Base-by-base conservation (phyloP, 176 grass and related monocot species). In the Triticum turgidum region DNA sequence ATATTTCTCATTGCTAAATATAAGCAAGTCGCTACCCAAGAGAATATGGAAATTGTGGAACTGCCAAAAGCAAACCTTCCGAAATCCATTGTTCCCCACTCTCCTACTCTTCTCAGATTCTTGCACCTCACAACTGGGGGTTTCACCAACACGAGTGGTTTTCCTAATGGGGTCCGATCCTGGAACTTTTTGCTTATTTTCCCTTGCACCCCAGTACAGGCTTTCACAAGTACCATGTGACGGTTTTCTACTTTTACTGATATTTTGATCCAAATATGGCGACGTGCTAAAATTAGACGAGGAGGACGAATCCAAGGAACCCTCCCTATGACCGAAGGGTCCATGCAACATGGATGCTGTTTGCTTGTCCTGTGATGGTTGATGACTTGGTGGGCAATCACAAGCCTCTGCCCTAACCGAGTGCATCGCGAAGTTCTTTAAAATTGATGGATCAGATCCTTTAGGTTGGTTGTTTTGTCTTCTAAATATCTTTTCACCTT, bases 1-100 rank as follows among this genome's bases (percentile, higher is more conserved):
- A 85, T 99, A 99, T 86, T 96, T 94, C 76, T 99, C 97, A 83
- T 96, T 99, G 90, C 97, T 96, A 87, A 96, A 96, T 84, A 99
- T 87, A 88, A 99, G 92, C 76, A 99, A 94, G 85, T 99, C 97
- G 33, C 92, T 96, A 63, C 94, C 97, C 58, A 99, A 92, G 91
- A 99, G 97, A 91, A 99, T 91, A 76, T 93, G 79, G 44, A 99
- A 99, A 91, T 99, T 94, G 83, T 99, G 88, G 69, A 99, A 96
- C 73, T 99, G 87, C 97, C 97, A 99, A 87, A 99, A 86, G 64
- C 90, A 89, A 88, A 96, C 94, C 65, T 93, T 96, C 77, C 90
- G 88, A 84, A 96, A 96, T 82, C 92, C 97, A 92, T 90, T 98
- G 54, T 94, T 93, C 37, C 94, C 92, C 56, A 96, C 87, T 81